phyloP scores from a whole-genome alignment of 441 rosid species.

The Capsella rubella region DNA sequence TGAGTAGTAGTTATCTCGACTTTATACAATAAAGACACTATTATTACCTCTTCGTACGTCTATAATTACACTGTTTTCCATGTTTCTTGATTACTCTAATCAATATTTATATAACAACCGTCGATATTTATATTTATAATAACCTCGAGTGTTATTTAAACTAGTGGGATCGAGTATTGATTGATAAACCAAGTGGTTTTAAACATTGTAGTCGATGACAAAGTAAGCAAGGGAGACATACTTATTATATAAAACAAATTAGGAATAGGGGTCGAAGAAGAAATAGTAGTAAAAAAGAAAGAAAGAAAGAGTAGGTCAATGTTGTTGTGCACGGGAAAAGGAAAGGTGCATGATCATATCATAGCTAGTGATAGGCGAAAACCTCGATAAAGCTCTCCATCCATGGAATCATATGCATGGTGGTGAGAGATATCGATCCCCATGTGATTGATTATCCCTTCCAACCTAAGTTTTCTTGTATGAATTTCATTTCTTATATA shows the following conservation, averaged over 20 bases:
- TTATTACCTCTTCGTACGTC: background rate
- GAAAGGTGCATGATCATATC: background rate
- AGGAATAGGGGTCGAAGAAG: background rate
- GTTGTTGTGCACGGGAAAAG: slow-evolving; percentile 31
- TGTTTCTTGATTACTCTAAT: background rate
- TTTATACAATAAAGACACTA: background rate
- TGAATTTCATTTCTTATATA: no score
- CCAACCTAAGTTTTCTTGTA: no score
- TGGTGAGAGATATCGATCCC: no score
- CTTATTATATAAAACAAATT: background rate
- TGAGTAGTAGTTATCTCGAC: background rate
- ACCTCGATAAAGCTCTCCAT: slow-evolving; percentile 33
- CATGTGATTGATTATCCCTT: no score
- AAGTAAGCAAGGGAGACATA: background rate
- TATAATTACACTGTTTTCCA: background rate
- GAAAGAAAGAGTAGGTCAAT: slow-evolving; percentile 22
- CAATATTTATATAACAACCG: background rate
- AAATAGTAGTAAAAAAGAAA: slow-evolving; percentile 13
- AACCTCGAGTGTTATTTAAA: no score
- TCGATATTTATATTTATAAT: background rate
- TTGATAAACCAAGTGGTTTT: no score
- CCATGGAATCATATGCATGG: no score
- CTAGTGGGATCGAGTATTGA: no score
- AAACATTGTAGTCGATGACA: no score
- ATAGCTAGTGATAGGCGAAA: slow-evolving; percentile 18